Base-by-base conservation (phyloP, 2,329 filamentous ascomycete genomes). In the Pseudogymnoascus sp. region DNA sequence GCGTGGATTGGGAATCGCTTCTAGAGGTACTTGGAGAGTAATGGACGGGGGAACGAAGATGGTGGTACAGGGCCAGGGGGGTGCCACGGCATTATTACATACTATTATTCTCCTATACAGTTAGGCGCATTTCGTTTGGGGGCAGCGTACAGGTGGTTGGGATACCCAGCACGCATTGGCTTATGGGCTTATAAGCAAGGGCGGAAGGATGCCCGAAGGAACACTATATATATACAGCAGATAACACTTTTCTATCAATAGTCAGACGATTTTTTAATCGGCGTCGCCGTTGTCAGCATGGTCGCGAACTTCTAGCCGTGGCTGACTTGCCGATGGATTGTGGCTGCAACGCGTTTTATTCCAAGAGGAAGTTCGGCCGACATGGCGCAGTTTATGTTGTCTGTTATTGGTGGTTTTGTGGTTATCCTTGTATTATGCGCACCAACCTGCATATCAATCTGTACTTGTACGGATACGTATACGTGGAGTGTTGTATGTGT, bases 1-100 rank as follows among this genome's bases (percentile, higher is more conserved):
- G 60, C 2, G 68, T 74, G 2, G 71, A 74, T 64, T 66, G 65
- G 37, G 71, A 73, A 37, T 71, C 71, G 8, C 59, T 75, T 53
- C 66, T 63, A 16, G 72, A 74, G 60, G 63, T 70, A 11, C 64
- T 73, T 11, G 59, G 64, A 10, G 70, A 72, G 25, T 56, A 56
- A 34, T 31, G 25, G 25, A 34, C 5, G 25, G 46, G 10, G 23
- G 8, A 12, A 34, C 11, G 46, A 23, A 31, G 46, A 34, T 31
- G 25, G 25, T n/a, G 23, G 23, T 50, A 3, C 12, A 46, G 23
- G 12, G 44, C 7, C 7, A 25, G 23, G 25, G 8, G 46, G 10
- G 12, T 56, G 25, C n/a, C n/a, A 18, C 25, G 46, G 46, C 46
- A 34, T 56, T n/a, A 56, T 56, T 56, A 56, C 46, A 56, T 34